Evolutionary conservation across 495 filamentous ascomycete genomes (phyloP).

Genomic region (Hypoxylon lienhwacheense): DNA sequence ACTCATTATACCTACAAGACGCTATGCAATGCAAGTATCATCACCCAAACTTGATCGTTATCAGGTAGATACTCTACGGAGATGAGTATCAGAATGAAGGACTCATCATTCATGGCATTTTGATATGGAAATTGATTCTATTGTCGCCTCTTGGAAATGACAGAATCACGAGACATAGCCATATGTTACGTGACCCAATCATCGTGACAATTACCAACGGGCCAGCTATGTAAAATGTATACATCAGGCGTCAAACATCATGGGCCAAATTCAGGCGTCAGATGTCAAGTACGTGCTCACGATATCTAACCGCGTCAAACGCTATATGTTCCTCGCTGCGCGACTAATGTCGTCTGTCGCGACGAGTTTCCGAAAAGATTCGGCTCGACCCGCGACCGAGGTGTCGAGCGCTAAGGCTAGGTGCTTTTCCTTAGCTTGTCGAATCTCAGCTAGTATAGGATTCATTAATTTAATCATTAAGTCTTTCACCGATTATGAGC

Average conservation of each 20-base stretch:
- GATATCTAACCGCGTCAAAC: no score
- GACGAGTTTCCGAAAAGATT: slow-evolving; percentile 9
- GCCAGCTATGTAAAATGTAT: background rate
- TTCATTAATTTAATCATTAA: background rate
- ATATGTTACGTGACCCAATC: slow-evolving; percentile 17
- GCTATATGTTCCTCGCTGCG: background rate
- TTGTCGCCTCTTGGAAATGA: slow-evolving; percentile 3
- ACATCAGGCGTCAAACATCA: slow-evolving; percentile 2
- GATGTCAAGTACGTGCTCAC: background rate
- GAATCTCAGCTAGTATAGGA: background rate
- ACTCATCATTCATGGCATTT: no score
- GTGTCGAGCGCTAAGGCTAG: background rate
- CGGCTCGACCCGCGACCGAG: background rate
- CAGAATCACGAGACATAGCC: slow-evolving; percentile 21
- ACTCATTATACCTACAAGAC: no score
- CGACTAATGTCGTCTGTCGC: slow-evolving; percentile 7
- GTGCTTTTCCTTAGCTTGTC: background rate
- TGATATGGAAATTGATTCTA: no score
- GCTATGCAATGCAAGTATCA: no score
- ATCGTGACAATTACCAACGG: slow-evolving; percentile 19
- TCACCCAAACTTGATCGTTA: no score
- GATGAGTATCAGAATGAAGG: no score
- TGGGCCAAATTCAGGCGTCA: slow-evolving; percentile 1
- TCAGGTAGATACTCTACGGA: no score
- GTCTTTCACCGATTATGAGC: background rate